A percentile compares a stretch with the other conserved stretches of the same genome.
These are phyloP conservation scores for Perkinsela sp. DNA, from an alignment of 208 protist genomes.

Conservation along the genomic window DNA sequence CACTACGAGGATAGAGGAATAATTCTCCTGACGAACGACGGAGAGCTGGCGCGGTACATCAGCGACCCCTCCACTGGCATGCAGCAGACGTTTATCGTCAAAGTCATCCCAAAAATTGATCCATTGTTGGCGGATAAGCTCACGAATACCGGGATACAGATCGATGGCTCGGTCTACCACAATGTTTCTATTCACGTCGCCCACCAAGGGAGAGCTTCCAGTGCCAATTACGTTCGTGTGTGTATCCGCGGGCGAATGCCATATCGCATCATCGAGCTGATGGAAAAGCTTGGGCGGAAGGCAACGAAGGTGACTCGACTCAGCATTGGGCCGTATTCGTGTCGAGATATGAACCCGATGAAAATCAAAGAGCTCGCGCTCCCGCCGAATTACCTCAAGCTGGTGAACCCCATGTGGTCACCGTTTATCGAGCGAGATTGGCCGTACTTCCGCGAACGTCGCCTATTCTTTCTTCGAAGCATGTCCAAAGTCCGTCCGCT, in stretches of 20 bases:
- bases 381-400: constrained; percentile 27
- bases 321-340: constrained; percentile 43
- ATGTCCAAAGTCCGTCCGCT: constrained; percentile 31
- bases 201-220: constrained; percentile 33
- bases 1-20: constrained; percentile 44
- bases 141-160: constrained; percentile 36
- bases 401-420: constrained; percentile 27
- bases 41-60: constrained; percentile 40
- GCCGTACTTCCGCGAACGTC: constrained; percentile 48
- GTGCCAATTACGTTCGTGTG: constrained; percentile 38
- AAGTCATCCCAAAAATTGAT: constrained; percentile 41
- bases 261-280: constrained; percentile 31
- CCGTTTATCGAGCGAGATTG: constrained; percentile 57
- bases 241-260: constrained; percentile 9
- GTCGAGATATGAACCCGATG: constrained; percentile 28
- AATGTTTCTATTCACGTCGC: constrained; percentile 42
- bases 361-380: constrained; percentile 51
- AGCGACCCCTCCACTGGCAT: constrained; percentile 33
- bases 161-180: constrained; percentile 26
- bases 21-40: constrained; percentile 54
- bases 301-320: constrained; percentile 43
- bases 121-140: constrained; percentile 43
- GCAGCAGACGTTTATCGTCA: constrained; percentile 49
- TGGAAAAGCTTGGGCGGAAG: constrained; percentile 41
- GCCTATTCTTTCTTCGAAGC: constrained; percentile 18